Evolutionary conservation across 2,329 filamentous ascomycete species (phyloP).

Genomic region (Ceratocystis alfenasii): DNA sequence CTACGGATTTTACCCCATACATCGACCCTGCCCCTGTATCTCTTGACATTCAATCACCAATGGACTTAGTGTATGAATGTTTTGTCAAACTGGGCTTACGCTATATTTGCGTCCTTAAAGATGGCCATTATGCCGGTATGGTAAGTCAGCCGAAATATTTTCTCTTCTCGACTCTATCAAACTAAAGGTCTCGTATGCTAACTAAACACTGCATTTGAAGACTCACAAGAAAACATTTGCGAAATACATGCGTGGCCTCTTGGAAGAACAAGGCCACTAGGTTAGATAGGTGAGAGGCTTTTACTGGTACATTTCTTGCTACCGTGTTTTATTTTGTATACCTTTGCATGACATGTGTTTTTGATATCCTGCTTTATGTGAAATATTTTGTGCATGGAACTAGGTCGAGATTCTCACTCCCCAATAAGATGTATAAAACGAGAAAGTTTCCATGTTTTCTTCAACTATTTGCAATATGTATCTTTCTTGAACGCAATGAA

Average conservation of each 20-base stretch:
- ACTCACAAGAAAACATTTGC: conserved; percentile 95
- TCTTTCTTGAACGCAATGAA: too few species aligned
- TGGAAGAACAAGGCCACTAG: conserved; percentile 37
- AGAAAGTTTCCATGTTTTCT: too few species aligned
- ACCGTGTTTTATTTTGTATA: neutral
- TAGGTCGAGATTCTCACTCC: too few species aligned
- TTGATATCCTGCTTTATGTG: neutral
- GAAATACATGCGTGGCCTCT: conserved; percentile 77
- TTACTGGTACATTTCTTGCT: neutral
- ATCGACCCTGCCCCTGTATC: conserved; percentile 87
- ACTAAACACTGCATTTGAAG: conserved; percentile 31
- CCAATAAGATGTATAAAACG: too few species aligned
- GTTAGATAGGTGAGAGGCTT: neutral
- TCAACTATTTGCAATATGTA: too few species aligned
- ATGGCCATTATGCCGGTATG: conserved; percentile 80
- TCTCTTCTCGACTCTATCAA: neutral
- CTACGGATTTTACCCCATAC: conserved; percentile 76
- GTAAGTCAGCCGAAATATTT: conserved; percentile 39
- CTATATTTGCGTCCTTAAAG: conserved; percentile 77
- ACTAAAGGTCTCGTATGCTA: neutral
- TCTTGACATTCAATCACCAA: conserved; percentile 76
- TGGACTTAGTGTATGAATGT: conserved; percentile 92
- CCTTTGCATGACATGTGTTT: conserved; percentile 1
- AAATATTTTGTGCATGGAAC: neutral
- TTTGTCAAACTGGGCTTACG: conserved; percentile 88